Percentiles rank a stretch among this genome's conserved stretches.
Evolutionary conservation across 2,329 filamentous ascomycete species (phyloP).

Genomic region (Chalaropsis thielavioides): DNA sequence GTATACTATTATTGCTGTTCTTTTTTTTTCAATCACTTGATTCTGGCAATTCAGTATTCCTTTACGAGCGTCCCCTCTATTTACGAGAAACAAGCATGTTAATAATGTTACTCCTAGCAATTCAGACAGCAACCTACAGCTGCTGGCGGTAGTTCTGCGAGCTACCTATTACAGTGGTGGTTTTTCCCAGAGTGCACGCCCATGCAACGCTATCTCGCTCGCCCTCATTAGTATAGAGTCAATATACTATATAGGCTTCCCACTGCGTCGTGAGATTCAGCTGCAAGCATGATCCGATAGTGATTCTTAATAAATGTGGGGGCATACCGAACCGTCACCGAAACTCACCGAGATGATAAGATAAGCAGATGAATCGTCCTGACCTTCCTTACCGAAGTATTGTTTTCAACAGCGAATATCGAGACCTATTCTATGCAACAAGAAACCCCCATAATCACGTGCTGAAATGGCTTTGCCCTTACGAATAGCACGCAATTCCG

Average conservation of each 20-base stretch:
- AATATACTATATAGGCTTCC: background rate
- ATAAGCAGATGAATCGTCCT: background rate
- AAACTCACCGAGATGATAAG: background rate
- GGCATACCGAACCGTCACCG: background rate
- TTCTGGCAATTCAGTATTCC: background rate
- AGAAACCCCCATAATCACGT: background rate
- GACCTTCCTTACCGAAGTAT: constrained; percentile 1
- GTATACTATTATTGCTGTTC: background rate
- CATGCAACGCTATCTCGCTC: too few relatives aligned
- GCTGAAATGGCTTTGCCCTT: background rate
- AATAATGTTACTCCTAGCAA: background rate
- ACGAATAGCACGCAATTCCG: background rate
- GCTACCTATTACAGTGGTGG: too few relatives aligned
- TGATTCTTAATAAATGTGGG: background rate
- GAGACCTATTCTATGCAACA: too few relatives aligned
- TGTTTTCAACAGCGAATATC: background rate
- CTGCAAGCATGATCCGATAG: background rate
- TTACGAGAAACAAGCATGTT: background rate
- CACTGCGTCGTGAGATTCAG: background rate
- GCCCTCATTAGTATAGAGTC: too few relatives aligned
- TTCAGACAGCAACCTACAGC: too few relatives aligned
- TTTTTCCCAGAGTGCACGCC: too few relatives aligned
- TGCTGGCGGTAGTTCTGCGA: too few relatives aligned
- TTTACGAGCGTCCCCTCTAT: too few relatives aligned
- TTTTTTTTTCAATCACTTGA: background rate